Base-by-base conservation (phyloP, 345 rosid genomes). In the Conringia planisiliqua region DNA sequence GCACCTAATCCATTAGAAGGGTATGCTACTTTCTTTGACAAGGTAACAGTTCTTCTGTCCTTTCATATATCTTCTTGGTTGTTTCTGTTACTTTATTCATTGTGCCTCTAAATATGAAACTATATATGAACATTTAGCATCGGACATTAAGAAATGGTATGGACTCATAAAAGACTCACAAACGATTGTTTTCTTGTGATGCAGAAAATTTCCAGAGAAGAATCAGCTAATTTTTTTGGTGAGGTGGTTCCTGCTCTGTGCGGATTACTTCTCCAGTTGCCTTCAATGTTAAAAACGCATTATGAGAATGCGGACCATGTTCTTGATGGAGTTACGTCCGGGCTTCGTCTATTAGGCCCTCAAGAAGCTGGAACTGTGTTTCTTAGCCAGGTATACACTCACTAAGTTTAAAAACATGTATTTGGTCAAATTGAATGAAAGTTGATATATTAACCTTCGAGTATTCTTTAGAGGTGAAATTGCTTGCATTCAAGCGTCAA, bases 361-460 rank as follows among this genome's bases (percentile, higher is more conserved):
- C 97, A 93, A 73, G 86, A 85, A 77, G 81, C 86, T 18, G 94
- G 97, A 56, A 70, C 85, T 10, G 97, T 87, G 71, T 80, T 89
- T 39, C 96, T 93, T 62, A 83, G 82, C 74, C 96, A 91, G 92
- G 98, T 89, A 61, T 89, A 63, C 46, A 20, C 24, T 55, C 62
- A 67, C 14, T 26, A 1, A 18, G 2, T 12, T 63, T 20, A 55
- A 13, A 63, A 24, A 33, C 8, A 44, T 20, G 29, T 1, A 1
- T 43, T 40, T 20, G 33, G 44, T 27, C 1, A 40, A 40, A 6
- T 22, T 56, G 8, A 42, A 10, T 39, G 2, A 30, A 30, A 63
- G 9, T 16, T 38, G 11, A 17, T 61, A 36, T 42, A 29, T 42
- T 38, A 39, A 40, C 8, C 27, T 39, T 52, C 12, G 29, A 29